Evolutionary conservation across 148 eudicot species (phyloP).

Genomic region (Camellia sinensis): DNA sequence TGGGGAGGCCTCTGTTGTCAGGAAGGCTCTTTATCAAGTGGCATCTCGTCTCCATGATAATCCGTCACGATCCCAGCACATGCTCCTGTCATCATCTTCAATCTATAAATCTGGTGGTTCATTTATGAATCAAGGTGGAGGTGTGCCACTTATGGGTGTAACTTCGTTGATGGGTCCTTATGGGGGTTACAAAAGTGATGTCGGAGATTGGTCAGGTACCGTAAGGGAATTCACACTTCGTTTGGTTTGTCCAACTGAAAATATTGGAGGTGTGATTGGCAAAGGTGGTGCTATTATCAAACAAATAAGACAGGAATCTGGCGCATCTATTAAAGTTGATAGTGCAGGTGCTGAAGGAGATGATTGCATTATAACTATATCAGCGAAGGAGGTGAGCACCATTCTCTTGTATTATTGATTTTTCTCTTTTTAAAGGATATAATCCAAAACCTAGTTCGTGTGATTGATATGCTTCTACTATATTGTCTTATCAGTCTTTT

Average conservation of each 20-base stretch:
- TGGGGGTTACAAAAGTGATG: conserved; percentile 57
- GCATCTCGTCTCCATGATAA: conserved; percentile 88
- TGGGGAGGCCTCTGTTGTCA: conserved; percentile 67
- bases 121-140: conserved; percentile 45
- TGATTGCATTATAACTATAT: conserved; percentile 72
- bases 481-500: conserved; percentile 39
- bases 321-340: conserved; percentile 82
- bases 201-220: conserved; percentile 47
- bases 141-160: conserved; percentile 52
- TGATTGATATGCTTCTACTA: background rate
- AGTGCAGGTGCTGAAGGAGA: conserved; percentile 76
- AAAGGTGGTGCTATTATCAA: conserved; percentile 90
- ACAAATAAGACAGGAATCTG: conserved; percentile 88
- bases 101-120: conserved; percentile 58
- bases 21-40: conserved; percentile 71
- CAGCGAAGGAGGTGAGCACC: conserved; percentile 74
- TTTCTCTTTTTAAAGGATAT: background rate
- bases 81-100: conserved; percentile 61
- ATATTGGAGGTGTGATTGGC: conserved; percentile 90
- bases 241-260: conserved; percentile 81
- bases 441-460: background rate
- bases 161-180: conserved; percentile 62
- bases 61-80: conserved; percentile 85
- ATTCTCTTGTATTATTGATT: background rate
- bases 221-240: conserved; percentile 75